phyloP scores from a whole-genome alignment of 495 filamentous ascomycete genomes.

The Hypoxylon crocopeplum region DNA sequence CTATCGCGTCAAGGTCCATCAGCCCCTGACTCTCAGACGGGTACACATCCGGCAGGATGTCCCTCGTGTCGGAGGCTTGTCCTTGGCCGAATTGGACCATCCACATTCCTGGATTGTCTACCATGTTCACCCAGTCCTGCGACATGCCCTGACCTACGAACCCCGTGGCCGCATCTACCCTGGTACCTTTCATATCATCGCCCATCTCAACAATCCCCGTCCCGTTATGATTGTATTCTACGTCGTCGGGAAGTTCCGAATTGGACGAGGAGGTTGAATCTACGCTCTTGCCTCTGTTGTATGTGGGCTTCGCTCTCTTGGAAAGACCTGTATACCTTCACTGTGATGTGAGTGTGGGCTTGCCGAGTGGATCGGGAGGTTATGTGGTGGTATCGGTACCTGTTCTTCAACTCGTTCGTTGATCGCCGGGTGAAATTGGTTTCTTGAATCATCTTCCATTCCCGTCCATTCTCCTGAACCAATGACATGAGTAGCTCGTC shows the following conservation, averaged over 20 bases:
- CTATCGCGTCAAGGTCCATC: background rate
- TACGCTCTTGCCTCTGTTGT: background rate
- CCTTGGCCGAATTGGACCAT: background rate
- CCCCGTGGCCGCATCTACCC: background rate
- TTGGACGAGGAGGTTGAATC: background rate
- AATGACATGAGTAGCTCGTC: conserved; percentile 44
- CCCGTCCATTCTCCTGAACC: conserved; percentile 44
- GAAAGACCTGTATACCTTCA: background rate
- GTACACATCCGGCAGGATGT: background rate
- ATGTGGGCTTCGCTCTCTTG: background rate
- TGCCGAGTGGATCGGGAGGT: background rate
- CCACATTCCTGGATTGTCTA: background rate
- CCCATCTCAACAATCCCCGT: too few relatives aligned
- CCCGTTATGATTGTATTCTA: background rate
- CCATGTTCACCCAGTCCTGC: background rate
- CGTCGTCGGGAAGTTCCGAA: background rate
- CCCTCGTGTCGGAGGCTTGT: background rate
- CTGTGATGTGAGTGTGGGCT: background rate
- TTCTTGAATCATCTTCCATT: conserved; percentile 51
- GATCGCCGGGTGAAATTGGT: conserved; percentile 46
- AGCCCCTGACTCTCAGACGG: too few relatives aligned
- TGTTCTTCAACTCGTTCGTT: conserved; percentile 42
- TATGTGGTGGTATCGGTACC: conserved; percentile 18
- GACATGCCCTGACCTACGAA: conserved; percentile 1
- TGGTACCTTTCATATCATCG: background rate